Evolutionary conservation across 2,329 filamentous ascomycete genomes (phyloP), one percentile per base, ranked within the genome.

Genomic region (Cercospora berteroae): DNA sequence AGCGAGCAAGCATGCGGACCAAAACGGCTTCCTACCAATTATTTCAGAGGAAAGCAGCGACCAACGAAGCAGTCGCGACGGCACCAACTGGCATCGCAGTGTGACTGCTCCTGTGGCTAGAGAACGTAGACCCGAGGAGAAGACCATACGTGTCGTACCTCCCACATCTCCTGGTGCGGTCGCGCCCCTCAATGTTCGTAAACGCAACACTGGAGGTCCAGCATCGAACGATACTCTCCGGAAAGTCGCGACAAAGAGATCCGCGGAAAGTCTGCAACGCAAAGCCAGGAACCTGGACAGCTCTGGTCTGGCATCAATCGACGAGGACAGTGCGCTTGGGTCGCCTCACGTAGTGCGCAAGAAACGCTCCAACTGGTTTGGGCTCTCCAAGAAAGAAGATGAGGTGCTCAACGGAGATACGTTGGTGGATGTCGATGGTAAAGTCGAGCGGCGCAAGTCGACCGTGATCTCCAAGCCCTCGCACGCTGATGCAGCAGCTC

Each of bases 141-240:
- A 80, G 31, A 88, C 86, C 0, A 86, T 89, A 52, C 82, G 87
- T 12, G 79, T 89, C 70, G 86, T 89, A 2, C 81, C 84, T 29
- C 81, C 83, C 9, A 84, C 84, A 39, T 83, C 85, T 4, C 74
- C 82, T 9, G 80, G 78, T 4, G 81, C 80, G 5, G 79, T 86
- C 7, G 84, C 83, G 44, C 85, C 86, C 2, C 78, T 88, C 56
- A 85, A 83, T 59, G 84, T 88, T 50, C 82, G 84, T 58, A 88
- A 88, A 78, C 79, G 79, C 9, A 73, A 71, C 65, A 73, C 69
- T 73, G 18, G 74, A 72, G 77, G 42, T 73, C 73, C 73, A 48
- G 66, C 69, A 23, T 74, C 70, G 44, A 69, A 69, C 31, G 63
- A 67, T 23, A 61, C 65, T 5, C 50, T 66, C 12, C 50, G 68